These are phyloP conservation scores for Malbranchea zuffiana DNA, from an alignment of 2,329 filamentous ascomycete species.

Conservation along the genomic window DNA sequence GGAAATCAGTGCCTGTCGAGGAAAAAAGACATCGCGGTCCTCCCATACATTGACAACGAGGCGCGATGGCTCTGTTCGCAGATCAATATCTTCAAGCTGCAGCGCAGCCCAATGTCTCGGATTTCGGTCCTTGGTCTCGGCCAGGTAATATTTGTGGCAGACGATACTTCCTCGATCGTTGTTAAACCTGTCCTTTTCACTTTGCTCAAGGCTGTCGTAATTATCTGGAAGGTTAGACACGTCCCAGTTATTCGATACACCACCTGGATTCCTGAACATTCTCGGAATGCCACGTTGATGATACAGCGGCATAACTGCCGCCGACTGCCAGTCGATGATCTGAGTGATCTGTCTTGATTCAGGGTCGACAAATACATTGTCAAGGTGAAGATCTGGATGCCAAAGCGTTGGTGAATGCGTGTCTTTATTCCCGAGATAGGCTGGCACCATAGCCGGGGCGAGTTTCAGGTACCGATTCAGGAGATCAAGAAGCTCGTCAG, in stretches of 20 bases:
- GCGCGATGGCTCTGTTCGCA: conserved; percentile 23
- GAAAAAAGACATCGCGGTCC: conserved; percentile 21
- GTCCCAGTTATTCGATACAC: conserved; percentile 23
- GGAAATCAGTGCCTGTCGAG: conserved; percentile 21
- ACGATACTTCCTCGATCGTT: conserved; percentile 24
- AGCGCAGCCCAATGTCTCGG: conserved; percentile 23
- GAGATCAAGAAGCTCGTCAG: conserved; percentile 4
- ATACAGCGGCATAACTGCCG: conserved; percentile 19
- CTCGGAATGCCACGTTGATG: conserved; percentile 22
- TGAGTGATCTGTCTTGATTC: conserved; percentile 2
- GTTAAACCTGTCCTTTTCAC: conserved; percentile 21
- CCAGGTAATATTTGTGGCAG: conserved; percentile 27
- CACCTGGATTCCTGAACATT: conserved; percentile 21
- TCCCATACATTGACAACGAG: conserved; percentile 26
- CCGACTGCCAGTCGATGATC: conserved; percentile 13
- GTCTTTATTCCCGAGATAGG: not conserved
- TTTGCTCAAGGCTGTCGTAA: conserved; percentile 19
- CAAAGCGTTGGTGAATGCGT: conserved; percentile 4
- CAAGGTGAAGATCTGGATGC: conserved; percentile 11
- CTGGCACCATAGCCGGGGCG: not conserved
- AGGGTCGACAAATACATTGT: conserved; percentile 9
- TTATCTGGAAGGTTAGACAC: conserved; percentile 22
- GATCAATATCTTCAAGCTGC: conserved; percentile 13
- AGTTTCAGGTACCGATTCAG: conserved; percentile 3
- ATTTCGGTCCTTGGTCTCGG: conserved; percentile 22